Percentiles rank a stretch among this genome's conserved stretches.
These are phyloP conservation scores for Salix caprea DNA, from an alignment of 345 rosid species.

Conservation along the genomic window DNA sequence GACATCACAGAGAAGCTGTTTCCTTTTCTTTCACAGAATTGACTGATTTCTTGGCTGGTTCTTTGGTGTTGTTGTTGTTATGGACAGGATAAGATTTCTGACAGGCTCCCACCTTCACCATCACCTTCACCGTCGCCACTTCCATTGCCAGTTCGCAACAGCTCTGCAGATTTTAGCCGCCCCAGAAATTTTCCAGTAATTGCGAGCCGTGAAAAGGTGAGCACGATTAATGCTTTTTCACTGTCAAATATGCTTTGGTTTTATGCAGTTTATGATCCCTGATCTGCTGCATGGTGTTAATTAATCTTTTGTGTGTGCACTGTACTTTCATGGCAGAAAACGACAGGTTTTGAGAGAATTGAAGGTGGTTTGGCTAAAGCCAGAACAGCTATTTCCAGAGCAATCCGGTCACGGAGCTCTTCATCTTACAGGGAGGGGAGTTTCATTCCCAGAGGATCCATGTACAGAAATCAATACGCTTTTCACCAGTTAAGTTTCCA, in stretches of 20 bases:
- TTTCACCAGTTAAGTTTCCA: slow-evolving; percentile 65
- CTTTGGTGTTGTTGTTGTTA: background rate
- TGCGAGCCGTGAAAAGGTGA: background rate
- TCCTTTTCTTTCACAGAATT: background rate
- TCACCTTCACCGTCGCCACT: background rate
- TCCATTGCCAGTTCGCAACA: background rate
- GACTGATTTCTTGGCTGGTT: background rate
- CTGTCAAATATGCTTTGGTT: background rate
- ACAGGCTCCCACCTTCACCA: background rate
- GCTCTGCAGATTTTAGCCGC: background rate
- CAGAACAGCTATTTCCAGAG: slow-evolving; percentile 32
- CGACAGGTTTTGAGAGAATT: slow-evolving; percentile 12
- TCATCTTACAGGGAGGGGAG: slow-evolving; percentile 35
- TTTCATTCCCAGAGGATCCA: slow-evolving; percentile 46
- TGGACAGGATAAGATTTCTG: background rate
- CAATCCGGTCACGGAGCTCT: slow-evolving; percentile 37
- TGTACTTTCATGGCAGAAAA: background rate
- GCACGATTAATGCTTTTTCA: background rate
- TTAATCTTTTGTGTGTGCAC: background rate
- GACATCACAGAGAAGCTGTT: background rate
- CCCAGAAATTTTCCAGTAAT: background rate
- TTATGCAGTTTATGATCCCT: background rate
- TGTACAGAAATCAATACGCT: slow-evolving; percentile 56
- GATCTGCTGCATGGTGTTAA: background rate
- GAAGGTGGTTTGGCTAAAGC: slow-evolving; percentile 32